Evolutionary conservation across 768 basidiomycete genomes (phyloP).

Genomic region (Polyporus arcularius): DNA sequence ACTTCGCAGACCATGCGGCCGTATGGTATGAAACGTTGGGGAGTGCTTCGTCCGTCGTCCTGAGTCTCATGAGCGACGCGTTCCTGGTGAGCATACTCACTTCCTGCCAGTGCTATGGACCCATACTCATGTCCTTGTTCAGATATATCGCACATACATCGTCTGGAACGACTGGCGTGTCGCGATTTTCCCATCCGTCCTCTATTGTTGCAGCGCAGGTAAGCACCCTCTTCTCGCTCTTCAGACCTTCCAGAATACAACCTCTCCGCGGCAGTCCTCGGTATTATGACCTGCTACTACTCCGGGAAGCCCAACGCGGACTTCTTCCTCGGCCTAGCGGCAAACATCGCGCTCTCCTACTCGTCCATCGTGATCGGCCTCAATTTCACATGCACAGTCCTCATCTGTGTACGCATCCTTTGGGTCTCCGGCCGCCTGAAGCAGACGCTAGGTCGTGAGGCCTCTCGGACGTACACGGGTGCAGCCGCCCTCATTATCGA

Average conservation of each 20-base stretch:
- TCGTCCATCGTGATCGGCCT: slow-evolving; percentile 41
- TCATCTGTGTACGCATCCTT: slow-evolving; percentile 39
- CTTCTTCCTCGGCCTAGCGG: slow-evolving; percentile 39
- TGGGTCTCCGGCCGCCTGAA: neutral
- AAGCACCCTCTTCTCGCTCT: neutral
- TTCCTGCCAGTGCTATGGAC: neutral
- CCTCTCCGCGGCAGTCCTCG: slow-evolving; percentile 20
- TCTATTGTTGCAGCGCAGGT: slow-evolving; percentile 10
- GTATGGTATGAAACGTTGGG: slow-evolving; percentile 15
- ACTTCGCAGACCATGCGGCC: slow-evolving; percentile 26
- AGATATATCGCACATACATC: slow-evolving; percentile 16
- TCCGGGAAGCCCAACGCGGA: slow-evolving; percentile 39
- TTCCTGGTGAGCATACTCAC: slow-evolving; percentile 32
- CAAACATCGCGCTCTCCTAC: slow-evolving; percentile 42
- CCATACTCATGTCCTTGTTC: neutral
- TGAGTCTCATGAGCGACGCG: slow-evolving; percentile 37
- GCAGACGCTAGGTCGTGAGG: neutral
- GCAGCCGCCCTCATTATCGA: slow-evolving; percentile 11
- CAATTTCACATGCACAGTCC: slow-evolving; percentile 41
- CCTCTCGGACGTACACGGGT: slow-evolving; percentile 3
- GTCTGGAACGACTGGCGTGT: slow-evolving; percentile 9
- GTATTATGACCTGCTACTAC: slow-evolving; percentile 40
- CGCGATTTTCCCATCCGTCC: slow-evolving; percentile 2
- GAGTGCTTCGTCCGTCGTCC: neutral
- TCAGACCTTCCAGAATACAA: neutral